Evolutionary conservation across 169 alveolate genomes (phyloP).

Genomic region (Plasmodium blacklocki): DNA sequence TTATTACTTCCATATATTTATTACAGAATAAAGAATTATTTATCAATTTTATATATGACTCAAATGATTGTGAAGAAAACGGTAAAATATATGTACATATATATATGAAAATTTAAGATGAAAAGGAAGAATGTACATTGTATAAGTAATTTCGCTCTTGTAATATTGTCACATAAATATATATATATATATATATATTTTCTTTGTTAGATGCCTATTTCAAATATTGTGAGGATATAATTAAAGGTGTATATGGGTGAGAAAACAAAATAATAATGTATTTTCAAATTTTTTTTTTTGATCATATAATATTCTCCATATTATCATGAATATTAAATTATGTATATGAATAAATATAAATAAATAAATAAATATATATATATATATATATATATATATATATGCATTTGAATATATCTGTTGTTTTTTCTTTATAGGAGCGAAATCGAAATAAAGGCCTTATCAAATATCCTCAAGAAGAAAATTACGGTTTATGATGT

Average conservation of each 20-base stretch:
- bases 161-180: not conserved
- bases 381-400: not conserved
- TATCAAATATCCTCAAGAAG: slow-evolving; percentile 43
- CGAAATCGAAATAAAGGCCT: slow-evolving; percentile 73
- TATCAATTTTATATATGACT: slow-evolving; percentile 20
- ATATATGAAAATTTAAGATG: not conserved
- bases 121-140: not conserved
- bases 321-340: not conserved
- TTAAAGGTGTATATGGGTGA: slow-evolving; percentile 55
- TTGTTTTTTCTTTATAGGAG: slow-evolving; percentile 22
- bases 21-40: slow-evolving; percentile 44
- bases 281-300: not conserved
- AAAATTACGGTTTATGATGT: slow-evolving; percentile 66
- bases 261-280: not conserved
- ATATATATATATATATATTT: not conserved
- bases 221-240: slow-evolving; percentile 41
- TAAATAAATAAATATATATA: not conserved
- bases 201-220: slow-evolving; percentile 28
- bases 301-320: not conserved
- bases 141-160: too few relatives aligned
- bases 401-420: not conserved
- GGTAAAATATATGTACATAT: not conserved
- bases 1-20: slow-evolving; percentile 36
- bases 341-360: not conserved
- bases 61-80: not conserved